phyloP scores from a whole-genome alignment of 2,329 filamentous ascomycete species.

The Neofusicoccum kwambonambiense region DNA sequence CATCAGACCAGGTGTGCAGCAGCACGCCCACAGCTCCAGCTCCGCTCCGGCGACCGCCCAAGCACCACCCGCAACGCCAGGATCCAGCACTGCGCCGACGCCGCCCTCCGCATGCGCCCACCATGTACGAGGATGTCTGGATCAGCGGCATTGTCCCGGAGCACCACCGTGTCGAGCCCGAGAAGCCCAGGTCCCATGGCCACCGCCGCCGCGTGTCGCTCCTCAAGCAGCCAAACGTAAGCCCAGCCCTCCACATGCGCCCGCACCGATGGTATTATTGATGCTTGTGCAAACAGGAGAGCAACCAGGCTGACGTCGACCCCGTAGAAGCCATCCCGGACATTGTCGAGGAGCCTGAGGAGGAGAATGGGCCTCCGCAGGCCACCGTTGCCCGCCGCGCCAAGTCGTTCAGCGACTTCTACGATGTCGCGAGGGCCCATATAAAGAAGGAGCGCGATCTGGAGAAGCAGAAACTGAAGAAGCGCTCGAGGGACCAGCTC shows the following conservation, averaged over 20 bases:
- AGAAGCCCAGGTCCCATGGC: slow-evolving; percentile 47
- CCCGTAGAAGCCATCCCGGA: slow-evolving; percentile 57
- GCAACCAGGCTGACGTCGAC: slow-evolving; percentile 54
- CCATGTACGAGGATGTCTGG: slow-evolving; percentile 83
- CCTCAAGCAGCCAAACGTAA: slow-evolving; percentile 55
- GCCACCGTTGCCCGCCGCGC: slow-evolving; percentile 65
- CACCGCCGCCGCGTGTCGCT: slow-evolving; percentile 70
- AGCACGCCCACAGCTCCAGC: not conserved
- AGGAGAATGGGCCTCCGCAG: slow-evolving; percentile 61
- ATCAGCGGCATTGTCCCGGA: slow-evolving; percentile 67
- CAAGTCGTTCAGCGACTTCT: slow-evolving; percentile 77
- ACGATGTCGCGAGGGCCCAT: slow-evolving; percentile 61
- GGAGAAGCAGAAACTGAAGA: slow-evolving; percentile 43
- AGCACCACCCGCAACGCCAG: not conserved
- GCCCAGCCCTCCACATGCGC: slow-evolving; percentile 34
- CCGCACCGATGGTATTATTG: slow-evolving; percentile 43
- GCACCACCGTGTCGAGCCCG: slow-evolving; percentile 51
- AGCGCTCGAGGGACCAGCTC: slow-evolving; percentile 43
- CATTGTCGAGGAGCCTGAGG: slow-evolving; percentile 57
- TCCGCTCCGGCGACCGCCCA: not conserved
- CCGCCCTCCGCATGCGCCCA: slow-evolving; percentile 26
- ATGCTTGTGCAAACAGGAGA: slow-evolving; percentile 50
- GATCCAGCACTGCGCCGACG: not conserved
- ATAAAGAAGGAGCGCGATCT: slow-evolving; percentile 51
- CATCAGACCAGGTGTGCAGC: slow-evolving; percentile 13